Conservation (phyloP, 2,329 filamentous ascomycete species). For the Aspergillus fischeri region DNA sequence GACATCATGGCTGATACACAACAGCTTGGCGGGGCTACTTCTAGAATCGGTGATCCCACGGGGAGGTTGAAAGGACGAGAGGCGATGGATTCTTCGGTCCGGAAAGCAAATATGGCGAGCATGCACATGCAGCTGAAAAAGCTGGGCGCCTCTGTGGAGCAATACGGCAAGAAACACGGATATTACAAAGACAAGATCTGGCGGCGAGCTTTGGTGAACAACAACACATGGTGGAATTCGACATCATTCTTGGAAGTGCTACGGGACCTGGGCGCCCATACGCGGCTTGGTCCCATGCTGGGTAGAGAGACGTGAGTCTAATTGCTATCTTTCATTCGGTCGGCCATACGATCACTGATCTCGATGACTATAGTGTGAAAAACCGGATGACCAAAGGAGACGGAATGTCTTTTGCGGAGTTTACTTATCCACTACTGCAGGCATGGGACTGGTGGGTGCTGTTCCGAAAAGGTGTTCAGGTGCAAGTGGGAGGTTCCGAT, state of each 20-base stretch:
- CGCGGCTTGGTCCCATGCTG: conserved; percentile 82
- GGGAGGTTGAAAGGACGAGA: conserved; percentile 41
- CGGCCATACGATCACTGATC: neutral
- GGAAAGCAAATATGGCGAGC: conserved; percentile 44
- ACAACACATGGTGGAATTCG: conserved; percentile 75
- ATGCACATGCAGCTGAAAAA: conserved; percentile 52
- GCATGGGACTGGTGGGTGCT: conserved; percentile 96
- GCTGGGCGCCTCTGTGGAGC: conserved; percentile 70
- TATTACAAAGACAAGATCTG: conserved; percentile 62
- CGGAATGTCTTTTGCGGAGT: conserved; percentile 92
- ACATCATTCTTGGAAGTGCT: conserved; percentile 71
- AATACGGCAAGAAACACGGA: conserved; percentile 61
- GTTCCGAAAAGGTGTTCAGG: conserved; percentile 66
- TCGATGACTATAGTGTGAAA: conserved; percentile 58
- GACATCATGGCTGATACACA: conserved; percentile 13
- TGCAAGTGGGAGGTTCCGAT: conserved; percentile 93
- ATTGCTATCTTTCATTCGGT: neutral
- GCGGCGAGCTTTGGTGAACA: conserved; percentile 69
- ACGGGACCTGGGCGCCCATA: conserved; percentile 65
- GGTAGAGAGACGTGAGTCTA: conserved; percentile 73
- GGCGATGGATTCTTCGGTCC: conserved; percentile 30
- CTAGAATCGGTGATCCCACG: conserved; percentile 45
- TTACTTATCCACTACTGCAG: conserved; percentile 88
- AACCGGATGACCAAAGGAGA: conserved; percentile 77
- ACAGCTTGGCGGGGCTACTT: conserved; percentile 46